Evolutionary conservation across 768 basidiomycete species (phyloP).

Genomic region (Lentinus brumalis): DNA sequence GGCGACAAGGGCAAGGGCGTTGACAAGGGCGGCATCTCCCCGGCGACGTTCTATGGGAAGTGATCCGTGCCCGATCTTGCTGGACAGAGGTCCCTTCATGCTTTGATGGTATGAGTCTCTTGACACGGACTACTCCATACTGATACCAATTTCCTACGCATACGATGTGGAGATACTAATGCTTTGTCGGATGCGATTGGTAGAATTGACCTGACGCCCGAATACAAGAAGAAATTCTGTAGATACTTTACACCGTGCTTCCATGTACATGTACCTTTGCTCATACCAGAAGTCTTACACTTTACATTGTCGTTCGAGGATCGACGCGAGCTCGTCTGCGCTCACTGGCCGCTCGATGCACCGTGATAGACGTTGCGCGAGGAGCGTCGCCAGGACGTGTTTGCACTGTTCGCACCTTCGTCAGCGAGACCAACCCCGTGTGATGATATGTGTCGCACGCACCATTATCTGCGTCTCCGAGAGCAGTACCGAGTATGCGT

Average conservation of each 20-base stretch:
- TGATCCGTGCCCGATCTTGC: background rate
- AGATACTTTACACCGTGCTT: too few relatives aligned
- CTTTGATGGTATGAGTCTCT: too few relatives aligned
- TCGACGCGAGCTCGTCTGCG: conserved; percentile 49
- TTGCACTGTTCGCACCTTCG: conserved; percentile 58
- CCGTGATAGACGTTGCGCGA: conserved; percentile 57
- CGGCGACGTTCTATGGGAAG: conserved; percentile 19
- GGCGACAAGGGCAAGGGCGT: conserved; percentile 7
- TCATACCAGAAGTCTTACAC: background rate
- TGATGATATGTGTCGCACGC: conserved; percentile 7
- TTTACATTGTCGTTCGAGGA: conserved; percentile 35
- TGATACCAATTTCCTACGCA: background rate
- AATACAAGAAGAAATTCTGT: too few relatives aligned
- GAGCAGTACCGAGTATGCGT: conserved; percentile 62
- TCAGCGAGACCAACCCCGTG: background rate
- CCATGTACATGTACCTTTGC: background rate
- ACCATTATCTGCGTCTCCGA: conserved; percentile 69
- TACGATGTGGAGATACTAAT: background rate
- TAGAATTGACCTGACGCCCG: too few relatives aligned
- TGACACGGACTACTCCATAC: background rate
- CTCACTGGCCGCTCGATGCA: conserved; percentile 51
- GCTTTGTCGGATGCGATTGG: background rate
- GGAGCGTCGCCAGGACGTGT: conserved; percentile 67
- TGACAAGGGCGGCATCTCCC: conserved; percentile 5
- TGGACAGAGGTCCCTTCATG: background rate